Evolutionary conservation across 2,329 filamentous ascomycete genomes (phyloP).

Genomic region (Microdochium paspali): DNA sequence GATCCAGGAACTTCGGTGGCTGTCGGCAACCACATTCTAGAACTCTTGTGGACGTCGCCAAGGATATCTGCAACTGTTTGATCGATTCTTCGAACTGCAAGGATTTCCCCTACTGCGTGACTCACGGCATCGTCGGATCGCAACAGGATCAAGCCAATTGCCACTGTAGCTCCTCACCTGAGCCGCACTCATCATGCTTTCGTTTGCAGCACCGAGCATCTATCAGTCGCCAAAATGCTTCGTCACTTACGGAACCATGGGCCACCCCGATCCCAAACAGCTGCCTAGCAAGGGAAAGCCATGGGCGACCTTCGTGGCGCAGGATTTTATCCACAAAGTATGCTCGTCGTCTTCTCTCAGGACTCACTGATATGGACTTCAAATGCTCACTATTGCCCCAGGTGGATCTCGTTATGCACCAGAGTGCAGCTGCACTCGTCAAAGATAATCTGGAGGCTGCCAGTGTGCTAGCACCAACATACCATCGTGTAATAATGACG

Average conservation of each 20-base stretch:
- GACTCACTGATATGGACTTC: neutral
- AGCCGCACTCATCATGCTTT: too few species aligned
- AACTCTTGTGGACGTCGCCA: too few species aligned
- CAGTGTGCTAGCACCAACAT: constrained; percentile 29
- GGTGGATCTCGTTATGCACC: constrained; percentile 66
- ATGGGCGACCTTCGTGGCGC: constrained; percentile 57
- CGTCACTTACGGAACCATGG: constrained; percentile 59
- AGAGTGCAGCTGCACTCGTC: constrained; percentile 46
- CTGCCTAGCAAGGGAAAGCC: constrained; percentile 65
- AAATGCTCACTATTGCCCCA: constrained; percentile 14
- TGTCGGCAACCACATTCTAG: neutral
- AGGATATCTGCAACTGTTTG: too few species aligned
- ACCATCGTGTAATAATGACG: constrained; percentile 63
- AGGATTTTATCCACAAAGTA: constrained; percentile 62
- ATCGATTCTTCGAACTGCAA: too few species aligned
- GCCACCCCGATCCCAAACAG: constrained; percentile 62
- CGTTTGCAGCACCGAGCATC: constrained; percentile 31
- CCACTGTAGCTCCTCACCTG: too few species aligned
- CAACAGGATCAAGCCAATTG: too few species aligned
- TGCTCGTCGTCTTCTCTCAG: constrained; percentile 1
- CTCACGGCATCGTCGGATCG: too few species aligned
- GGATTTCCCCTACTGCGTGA: too few species aligned
- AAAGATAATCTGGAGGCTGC: constrained; percentile 36
- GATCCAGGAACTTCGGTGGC: neutral
- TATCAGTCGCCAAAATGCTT: constrained; percentile 60